These are phyloP conservation scores for Baorangia bicolor DNA, from an alignment of 768 basidiomycete genomes.

Conservation along the genomic window DNA sequence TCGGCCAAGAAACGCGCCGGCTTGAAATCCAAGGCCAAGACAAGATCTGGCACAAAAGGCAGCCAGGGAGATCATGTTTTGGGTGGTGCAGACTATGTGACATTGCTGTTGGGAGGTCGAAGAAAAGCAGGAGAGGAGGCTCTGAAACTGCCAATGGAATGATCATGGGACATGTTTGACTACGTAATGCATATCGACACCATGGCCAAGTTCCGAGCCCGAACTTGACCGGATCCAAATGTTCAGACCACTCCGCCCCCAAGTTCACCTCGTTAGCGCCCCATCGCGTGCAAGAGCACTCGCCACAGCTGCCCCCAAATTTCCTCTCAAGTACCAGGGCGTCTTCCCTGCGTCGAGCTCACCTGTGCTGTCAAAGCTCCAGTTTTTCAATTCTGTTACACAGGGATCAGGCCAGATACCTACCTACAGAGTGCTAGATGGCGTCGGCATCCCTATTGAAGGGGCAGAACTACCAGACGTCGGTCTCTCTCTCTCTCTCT, in stretches of 20 bases:
- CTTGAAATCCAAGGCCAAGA: constrained; percentile 27
- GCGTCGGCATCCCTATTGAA: constrained; percentile 68
- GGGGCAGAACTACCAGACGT: constrained; percentile 79
- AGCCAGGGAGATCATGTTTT: constrained; percentile 45
- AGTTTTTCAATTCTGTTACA: constrained; percentile 80
- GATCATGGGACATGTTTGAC: neutral
- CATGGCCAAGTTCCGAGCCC: constrained; percentile 22
- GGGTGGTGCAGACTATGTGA: constrained; percentile 76
- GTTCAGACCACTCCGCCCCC: constrained; percentile 7
- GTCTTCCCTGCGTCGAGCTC: constrained; percentile 47
- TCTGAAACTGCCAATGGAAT: constrained; percentile 47
- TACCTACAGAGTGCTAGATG: constrained; percentile 84
- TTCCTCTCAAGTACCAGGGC: constrained; percentile 27
- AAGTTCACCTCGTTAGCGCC: neutral
- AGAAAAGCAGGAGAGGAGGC: constrained; percentile 67
- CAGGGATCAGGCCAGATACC: constrained; percentile 66
- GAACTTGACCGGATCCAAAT: constrained; percentile 11
- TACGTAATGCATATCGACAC: constrained; percentile 13
- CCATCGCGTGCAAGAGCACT: constrained; percentile 13
- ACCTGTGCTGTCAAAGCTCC: constrained; percentile 64
- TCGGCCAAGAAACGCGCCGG: constrained; percentile 30
- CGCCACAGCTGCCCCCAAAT: constrained; percentile 14
- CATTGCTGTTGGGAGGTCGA: constrained; percentile 68
- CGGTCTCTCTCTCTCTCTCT: constrained; percentile 16
- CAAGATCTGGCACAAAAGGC: constrained; percentile 1